Evolutionary conservation across 768 basidiomycete species (phyloP), one percentile per base, ranked within the genome.

Genomic region (Ramaria sp.): DNA sequence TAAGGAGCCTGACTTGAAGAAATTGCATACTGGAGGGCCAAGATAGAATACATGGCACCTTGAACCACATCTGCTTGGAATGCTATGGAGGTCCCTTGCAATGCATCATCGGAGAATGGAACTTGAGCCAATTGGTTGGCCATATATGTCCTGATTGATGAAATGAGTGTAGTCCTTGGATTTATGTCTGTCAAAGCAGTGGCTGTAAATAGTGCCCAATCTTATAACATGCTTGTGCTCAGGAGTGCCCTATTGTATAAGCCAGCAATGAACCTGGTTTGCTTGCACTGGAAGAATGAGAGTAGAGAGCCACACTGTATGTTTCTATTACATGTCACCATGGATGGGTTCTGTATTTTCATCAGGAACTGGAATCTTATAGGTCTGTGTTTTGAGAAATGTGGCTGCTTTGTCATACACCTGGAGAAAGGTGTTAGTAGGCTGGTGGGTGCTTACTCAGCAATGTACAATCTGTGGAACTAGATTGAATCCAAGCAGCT

Each of bases 121-220:
- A 49, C 48, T 2, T 33, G 48, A 33, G 27, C 31, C 24, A 49
- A 30, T 13, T 30, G 48, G 27, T 49, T 49, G 10, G 76, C 70
- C 19, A 74, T 76, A 64, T 74, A 82, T 51, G 74, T 72, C 65
- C 74, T 74, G 7, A 81, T 75, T 0, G 73, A 70, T 19, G 70
- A 65, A 39, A 84, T 75, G 61, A 82, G 72, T 42, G 77, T 68
- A 62, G 82, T 75, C 46, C 81, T 73, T 1, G 66, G 67, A 0
- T 70, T 60, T 3, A 63, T 71, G 62, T 76, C 73, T 0, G 76
- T 77, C 63, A 75, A 75, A 15, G 77, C 75, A 6, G 71, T 76
- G 17, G 79, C 77, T 0, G 78, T 79, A 73, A 75, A 82, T 4
- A 81, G 75, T 51, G 79, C 68, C 82, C 81, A 82, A 60, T 82